Evolutionary conservation across 176 grass and related monocot species (phyloP).

Genomic region (Thinopyrum elongatum): DNA sequence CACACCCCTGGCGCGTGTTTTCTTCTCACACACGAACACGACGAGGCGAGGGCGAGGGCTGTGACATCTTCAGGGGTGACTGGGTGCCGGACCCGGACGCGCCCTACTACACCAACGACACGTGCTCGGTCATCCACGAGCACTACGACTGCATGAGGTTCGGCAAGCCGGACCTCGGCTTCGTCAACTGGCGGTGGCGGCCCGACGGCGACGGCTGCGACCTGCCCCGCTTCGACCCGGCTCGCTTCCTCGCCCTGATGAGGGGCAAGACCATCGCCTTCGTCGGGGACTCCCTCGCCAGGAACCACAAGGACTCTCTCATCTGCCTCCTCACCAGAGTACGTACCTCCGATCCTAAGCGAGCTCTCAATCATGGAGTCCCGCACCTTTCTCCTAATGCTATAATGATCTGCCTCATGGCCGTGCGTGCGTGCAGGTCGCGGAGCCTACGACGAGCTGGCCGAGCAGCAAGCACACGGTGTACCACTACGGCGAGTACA

Average conservation of each 20-base stretch:
- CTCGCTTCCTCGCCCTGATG: constrained; percentile 37
- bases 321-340: constrained; percentile 63
- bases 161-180: constrained; percentile 61
- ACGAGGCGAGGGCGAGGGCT: background rate
- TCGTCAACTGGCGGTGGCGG: constrained; percentile 49
- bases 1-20: background rate
- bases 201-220: constrained; percentile 42
- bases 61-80: constrained; percentile 69
- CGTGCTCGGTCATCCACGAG: constrained; percentile 56
- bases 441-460: background rate
- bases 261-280: constrained; percentile 52
- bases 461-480: background rate
- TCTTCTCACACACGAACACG: background rate
- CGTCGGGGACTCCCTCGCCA: constrained; percentile 65
- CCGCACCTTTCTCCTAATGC: too few species aligned
- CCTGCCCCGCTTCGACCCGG: constrained; percentile 47
- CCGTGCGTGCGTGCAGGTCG: background rate
- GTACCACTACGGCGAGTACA: constrained; percentile 7
- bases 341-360: background rate
- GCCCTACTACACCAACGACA: constrained; percentile 67
- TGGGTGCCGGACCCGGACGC: constrained; percentile 53
- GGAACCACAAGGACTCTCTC: constrained; percentile 68
- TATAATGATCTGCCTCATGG: too few species aligned
- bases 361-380: too few species aligned
- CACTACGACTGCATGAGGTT: constrained; percentile 69